Conservation (phyloP, 2,329 filamentous ascomycete species). For the Myriangium duriaei region DNA sequence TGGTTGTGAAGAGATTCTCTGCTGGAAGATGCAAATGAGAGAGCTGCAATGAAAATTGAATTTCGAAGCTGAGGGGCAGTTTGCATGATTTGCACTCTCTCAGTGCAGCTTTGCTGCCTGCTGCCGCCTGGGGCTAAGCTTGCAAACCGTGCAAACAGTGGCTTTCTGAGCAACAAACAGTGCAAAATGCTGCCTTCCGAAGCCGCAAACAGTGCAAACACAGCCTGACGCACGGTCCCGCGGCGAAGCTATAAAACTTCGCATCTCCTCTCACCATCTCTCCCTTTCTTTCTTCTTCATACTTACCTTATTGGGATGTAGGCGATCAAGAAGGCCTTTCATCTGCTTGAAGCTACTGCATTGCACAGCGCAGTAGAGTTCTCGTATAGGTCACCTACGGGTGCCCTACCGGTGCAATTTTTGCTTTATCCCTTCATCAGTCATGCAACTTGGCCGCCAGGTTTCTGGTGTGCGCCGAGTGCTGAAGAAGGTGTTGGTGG, state of each 20-base stretch:
- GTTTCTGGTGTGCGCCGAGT: neutral
- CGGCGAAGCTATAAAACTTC: neutral
- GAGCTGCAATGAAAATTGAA: no score
- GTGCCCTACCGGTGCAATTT: conserved; percentile 3
- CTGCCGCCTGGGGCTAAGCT: no score
- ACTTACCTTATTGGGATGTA: neutral
- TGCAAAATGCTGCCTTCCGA: no score
- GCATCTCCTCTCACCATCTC: neutral
- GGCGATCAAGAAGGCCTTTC: conserved; percentile 6
- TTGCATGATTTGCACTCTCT: no score
- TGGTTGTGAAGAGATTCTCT: no score
- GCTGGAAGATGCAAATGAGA: no score
- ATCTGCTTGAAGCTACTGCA: conserved; percentile 1
- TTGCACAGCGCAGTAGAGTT: conserved; percentile 6
- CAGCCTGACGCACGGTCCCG: neutral
- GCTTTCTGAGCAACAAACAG: no score
- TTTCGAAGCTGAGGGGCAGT: no score
- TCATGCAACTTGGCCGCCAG: neutral
- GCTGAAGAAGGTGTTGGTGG: neutral
- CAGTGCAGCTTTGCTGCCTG: no score
- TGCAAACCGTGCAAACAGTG: no score
- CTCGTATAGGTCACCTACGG: conserved; percentile 4
- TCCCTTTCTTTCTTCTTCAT: neutral
- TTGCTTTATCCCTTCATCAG: conserved; percentile 7
- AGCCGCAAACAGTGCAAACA: neutral